Conservation (phyloP, 768 basidiomycete genomes). For the Boletales sp. region DNA sequence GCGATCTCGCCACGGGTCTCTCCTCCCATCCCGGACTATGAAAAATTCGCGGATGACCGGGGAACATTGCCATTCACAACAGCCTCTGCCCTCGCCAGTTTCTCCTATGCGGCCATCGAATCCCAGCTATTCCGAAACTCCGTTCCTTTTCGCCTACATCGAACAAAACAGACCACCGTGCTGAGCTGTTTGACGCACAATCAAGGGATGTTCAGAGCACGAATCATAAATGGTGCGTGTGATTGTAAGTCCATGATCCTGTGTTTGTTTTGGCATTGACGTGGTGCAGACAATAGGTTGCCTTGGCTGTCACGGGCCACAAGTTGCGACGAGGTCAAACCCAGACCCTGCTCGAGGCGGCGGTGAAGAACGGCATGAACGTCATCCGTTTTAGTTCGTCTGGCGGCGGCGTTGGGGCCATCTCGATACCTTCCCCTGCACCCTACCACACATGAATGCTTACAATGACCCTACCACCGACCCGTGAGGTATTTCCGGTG, state of each 20-base stretch:
- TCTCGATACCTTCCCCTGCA: constrained; percentile 41
- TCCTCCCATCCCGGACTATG: constrained; percentile 74
- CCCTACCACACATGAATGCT: constrained; percentile 20
- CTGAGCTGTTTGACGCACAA: constrained; percentile 73
- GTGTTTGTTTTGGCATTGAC: not conserved
- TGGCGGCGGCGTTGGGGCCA: constrained; percentile 29
- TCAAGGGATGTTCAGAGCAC: constrained; percentile 71
- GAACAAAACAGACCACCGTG: constrained; percentile 81
- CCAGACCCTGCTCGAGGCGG: constrained; percentile 24
- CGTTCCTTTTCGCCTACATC: constrained; percentile 67
- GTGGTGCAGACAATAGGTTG: constrained; percentile 69
- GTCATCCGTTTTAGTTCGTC: constrained; percentile 23
- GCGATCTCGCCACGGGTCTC: constrained; percentile 75
- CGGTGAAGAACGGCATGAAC: constrained; percentile 68
- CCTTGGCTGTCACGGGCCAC: constrained; percentile 65
- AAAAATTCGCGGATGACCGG: constrained; percentile 38
- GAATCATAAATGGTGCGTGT: constrained; percentile 79
- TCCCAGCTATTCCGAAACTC: constrained; percentile 63
- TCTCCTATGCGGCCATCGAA: constrained; percentile 68
- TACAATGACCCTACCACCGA: constrained; percentile 4
- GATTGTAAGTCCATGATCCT: constrained; percentile 52
- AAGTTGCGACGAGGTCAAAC: constrained; percentile 37
- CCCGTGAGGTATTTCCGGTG: constrained; percentile 47
- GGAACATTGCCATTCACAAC: constrained; percentile 85
- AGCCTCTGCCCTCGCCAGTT: constrained; percentile 79